Evolutionary conservation across 2,329 filamentous ascomycete genomes (phyloP).

Genomic region (Verticillium dahliae): DNA sequence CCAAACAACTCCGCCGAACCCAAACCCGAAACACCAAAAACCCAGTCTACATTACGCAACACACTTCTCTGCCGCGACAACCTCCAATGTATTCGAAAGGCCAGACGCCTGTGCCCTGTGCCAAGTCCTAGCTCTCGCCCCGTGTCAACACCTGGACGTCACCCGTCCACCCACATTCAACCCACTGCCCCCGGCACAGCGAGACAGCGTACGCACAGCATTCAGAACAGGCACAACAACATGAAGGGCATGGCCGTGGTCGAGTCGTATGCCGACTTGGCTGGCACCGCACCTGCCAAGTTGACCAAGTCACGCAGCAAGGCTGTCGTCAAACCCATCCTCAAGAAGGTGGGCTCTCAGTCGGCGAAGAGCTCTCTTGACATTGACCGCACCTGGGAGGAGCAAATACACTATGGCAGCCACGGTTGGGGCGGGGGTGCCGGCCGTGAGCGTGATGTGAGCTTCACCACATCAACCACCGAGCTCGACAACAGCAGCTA

Average conservation of each 20-base stretch:
- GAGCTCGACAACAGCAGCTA: conserved; percentile 14
- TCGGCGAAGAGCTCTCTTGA: conserved; percentile 59
- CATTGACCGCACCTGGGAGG: conserved; percentile 50
- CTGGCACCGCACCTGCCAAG: conserved; percentile 25
- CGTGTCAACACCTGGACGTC: neutral
- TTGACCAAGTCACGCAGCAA: conserved; percentile 40
- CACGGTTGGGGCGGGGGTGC: conserved; percentile 19
- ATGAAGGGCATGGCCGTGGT: conserved; percentile 15
- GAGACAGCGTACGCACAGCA: neutral
- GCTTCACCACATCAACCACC: conserved; percentile 34
- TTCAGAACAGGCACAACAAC: neutral
- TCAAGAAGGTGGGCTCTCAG: conserved; percentile 48
- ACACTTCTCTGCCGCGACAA: neutral
- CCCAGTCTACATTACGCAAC: neutral
- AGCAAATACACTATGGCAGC: conserved; percentile 36
- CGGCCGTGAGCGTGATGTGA: conserved; percentile 26
- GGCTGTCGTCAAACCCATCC: conserved; percentile 52
- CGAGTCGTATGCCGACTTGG: conserved; percentile 26
- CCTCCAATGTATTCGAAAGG: neutral
- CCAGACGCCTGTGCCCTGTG: neutral
- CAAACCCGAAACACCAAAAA: neutral
- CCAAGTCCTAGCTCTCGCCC: neutral
- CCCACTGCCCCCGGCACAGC: neutral
- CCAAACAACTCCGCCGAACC: neutral
- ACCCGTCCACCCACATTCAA: neutral